Base-by-base conservation (phyloP, 2,329 filamentous ascomycete species). In the Cladosporium sp. region DNA sequence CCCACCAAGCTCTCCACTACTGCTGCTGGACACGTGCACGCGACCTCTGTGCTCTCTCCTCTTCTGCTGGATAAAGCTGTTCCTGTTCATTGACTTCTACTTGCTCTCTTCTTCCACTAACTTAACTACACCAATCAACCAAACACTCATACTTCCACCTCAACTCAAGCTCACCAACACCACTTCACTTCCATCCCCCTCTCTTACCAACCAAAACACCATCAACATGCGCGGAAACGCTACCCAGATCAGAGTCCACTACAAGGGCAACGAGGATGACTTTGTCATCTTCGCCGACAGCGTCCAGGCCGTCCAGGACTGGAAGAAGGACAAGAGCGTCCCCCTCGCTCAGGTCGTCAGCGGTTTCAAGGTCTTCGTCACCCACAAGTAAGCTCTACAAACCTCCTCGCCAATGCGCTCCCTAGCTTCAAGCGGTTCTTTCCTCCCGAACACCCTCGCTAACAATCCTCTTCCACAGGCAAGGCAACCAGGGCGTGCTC, bases 311-410 rank as follows among this genome's bases (percentile, higher is more conserved):
- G 83, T 88, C 62, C 76, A 87, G 70, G 84, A 92, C 69, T 97
- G 92, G 92, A 82, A 84, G 76, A 74, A 67, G 4, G 92, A 97
- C 75, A 83, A 81, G 66, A 84, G 79, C 25, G 75, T 93, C 25
- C 86, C 93, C 32, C 74, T 97, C 41, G 79, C 87, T 1, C 84
- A 96, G 63, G 91, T 98, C 50, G 79, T 97, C 50, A 88, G 84
- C 52, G 79, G 86, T 7, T 97, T 88, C 78, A 88, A 95, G 78
- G 78, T 98, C 64, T 95, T 95, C 64, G 75, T 86, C 38, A 95
- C 90, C 30, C 87, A 94, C 76, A 86, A 85, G 91, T 96, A 78
- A 74, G 86, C 39, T n/a, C n/a, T n/a, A n/a, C n/a, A 16, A 13
- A 16, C 11, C 5, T 6, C 9, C 15, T 30, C 12, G 2, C 33